phyloP scores from a whole-genome alignment of 345 rosid species.

The Citropsis articulata region DNA sequence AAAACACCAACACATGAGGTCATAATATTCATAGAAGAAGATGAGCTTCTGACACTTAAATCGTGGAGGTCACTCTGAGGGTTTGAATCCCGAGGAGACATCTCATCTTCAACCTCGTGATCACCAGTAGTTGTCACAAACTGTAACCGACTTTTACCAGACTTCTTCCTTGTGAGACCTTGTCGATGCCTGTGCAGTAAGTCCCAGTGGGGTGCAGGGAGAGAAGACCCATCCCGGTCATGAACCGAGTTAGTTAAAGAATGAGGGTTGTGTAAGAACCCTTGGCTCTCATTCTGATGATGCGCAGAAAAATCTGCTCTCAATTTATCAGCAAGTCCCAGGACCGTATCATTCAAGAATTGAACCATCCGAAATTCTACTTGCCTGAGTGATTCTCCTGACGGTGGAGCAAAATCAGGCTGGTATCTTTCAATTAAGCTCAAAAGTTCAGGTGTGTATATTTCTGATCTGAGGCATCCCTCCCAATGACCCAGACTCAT shows the following conservation, averaged over 20 bases:
- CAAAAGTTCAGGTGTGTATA: conserved; percentile 57
- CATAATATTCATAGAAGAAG: conserved; percentile 33
- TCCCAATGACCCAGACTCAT: conserved; percentile 90
- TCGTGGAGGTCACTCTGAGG: conserved; percentile 45
- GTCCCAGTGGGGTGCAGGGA: conserved; percentile 54
- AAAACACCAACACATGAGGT: conserved; percentile 67
- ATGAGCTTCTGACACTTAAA: conserved; percentile 42
- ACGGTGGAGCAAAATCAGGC: conserved; percentile 88
- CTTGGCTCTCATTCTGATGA: conserved; percentile 44
- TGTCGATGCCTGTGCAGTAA: conserved; percentile 64
- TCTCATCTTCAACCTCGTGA: conserved; percentile 68
- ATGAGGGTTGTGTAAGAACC: conserved; percentile 33
- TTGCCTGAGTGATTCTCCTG: conserved; percentile 92
- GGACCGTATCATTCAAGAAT: conserved; percentile 63
- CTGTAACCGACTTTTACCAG: conserved; percentile 92
- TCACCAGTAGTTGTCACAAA: conserved; percentile 60
- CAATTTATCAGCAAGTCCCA: conserved; percentile 63
- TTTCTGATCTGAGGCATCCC: conserved; percentile 62
- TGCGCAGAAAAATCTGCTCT: conserved; percentile 50
- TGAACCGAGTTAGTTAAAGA: conserved; percentile 28
- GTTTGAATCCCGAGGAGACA: conserved; percentile 51
- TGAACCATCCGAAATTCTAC: conserved; percentile 89
- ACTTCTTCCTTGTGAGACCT: conserved; percentile 63
- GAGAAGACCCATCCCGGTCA: conserved; percentile 52
- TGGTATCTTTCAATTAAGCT: conserved; percentile 65